Evolutionary conservation across 345 rosid genomes (phyloP), one percentile per base, ranked within the genome.

Genomic region (Brassica cretica): DNA sequence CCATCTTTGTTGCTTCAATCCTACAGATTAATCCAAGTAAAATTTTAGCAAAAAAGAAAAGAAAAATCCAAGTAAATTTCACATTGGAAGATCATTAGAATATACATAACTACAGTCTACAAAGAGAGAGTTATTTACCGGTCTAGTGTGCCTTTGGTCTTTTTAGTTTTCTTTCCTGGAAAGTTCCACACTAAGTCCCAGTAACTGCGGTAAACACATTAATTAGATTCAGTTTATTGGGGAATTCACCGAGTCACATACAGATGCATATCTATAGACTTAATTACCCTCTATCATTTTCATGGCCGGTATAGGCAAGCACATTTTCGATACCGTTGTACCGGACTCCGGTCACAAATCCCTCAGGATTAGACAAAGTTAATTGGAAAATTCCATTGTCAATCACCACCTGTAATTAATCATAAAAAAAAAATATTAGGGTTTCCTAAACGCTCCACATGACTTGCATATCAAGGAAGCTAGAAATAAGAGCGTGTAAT

Each of bases 311-410:
- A 71, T 86, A 85, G 81, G 93, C 97, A 4, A 94, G 97, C 77
- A 94, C 68, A 82, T 94, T 92, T 78, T 89, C 94, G 1, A 94
- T 86, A 77, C 84, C 90, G 70, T 82, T 81, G 21, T 84, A 94
- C 8, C 14, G 81, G 7, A 94, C 82, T 30, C 96, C 91, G 0
- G 93, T 86, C 53, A 94, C 89, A 4, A 89, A 85, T 65, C 98
- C 97, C 4, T 76, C 92, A 1, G 98, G 98, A 18, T 84, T 89
- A 11, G 96, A 90, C 19, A 92, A 76, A 1, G 91, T 88, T 62
- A 94, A 78, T 84, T 87, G 92, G 7, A 92, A 63, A 27, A 90
- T 71, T 18, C 98, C 94, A 74, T 94, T 94, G 63, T 90, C 96
- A 84, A 94, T 74, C 76, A 84, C 80, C 83, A 92, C 98, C 98